These are phyloP conservation scores for Dalechampia spathulata DNA, from an alignment of 441 rosid genomes.

Conservation along the genomic window DNA sequence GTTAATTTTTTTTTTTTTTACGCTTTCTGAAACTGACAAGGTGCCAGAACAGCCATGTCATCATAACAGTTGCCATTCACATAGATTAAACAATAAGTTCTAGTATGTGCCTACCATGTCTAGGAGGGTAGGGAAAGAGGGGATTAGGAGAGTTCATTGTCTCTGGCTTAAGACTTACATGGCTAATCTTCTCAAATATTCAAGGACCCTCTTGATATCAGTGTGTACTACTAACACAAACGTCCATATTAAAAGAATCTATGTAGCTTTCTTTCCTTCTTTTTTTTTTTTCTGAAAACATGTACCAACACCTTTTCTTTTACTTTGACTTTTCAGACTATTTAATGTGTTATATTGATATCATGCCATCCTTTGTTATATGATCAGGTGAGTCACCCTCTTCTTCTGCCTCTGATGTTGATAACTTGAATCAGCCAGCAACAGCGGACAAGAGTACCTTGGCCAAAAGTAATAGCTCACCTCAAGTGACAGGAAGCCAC, in stretches of 20 bases:
- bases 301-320: background rate
- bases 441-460: slow-evolving; percentile 51
- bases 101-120: background rate
- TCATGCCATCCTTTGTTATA: slow-evolving; percentile 14
- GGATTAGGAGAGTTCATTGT: too few species aligned
- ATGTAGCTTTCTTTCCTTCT: background rate
- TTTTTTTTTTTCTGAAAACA: background rate
- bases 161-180: too few species aligned
- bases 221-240: background rate
- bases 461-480: slow-evolving; percentile 63
- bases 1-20: background rate
- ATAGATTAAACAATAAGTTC: background rate
- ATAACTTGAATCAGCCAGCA: slow-evolving; percentile 77
- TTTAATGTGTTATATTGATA: slow-evolving; percentile 11
- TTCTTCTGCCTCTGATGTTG: slow-evolving; percentile 96
- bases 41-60: background rate
- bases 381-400: slow-evolving; percentile 95
- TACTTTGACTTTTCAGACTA: background rate
- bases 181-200: background rate
- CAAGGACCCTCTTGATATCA: background rate
- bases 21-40: background rate
- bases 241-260: background rate
- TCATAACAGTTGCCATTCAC: background rate
- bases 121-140: background rate
- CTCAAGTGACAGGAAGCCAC: slow-evolving; percentile 68